Evolutionary conservation across 75 land plant genomes (phyloP).

Genomic region (Selaginella tamariscina): DNA sequence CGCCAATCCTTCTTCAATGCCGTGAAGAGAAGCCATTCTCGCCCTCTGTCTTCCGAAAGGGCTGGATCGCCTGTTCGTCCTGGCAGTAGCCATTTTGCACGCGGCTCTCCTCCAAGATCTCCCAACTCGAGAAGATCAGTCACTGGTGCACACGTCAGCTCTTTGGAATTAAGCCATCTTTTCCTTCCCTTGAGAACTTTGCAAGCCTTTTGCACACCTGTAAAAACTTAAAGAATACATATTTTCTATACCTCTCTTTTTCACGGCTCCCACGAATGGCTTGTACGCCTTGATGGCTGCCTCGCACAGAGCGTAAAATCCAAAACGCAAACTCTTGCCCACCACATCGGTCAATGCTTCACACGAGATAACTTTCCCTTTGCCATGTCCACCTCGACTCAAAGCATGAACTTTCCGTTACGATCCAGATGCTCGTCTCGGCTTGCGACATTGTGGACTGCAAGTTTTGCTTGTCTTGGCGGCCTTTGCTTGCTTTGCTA

Average conservation of each 20-base stretch:
- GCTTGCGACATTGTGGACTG: conserved; percentile 60
- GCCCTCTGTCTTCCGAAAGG: conserved; percentile 1
- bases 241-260: conserved; percentile 87
- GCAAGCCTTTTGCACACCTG: conserved; percentile 3
- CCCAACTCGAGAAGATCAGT: conserved; percentile 1
- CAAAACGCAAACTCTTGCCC: conserved; percentile 36
- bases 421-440: conserved; percentile 87
- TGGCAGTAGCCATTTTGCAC: conserved; percentile 3
- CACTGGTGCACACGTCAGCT: conserved; percentile 1
- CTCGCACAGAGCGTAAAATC: conserved; percentile 78
- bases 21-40: conserved; percentile 1
- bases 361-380: conserved; percentile 76
- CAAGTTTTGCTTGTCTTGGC: conserved; percentile 74
- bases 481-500: conserved; percentile 24
- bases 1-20: conserved; percentile 3
- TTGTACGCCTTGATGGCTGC: conserved; percentile 72
- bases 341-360: conserved; percentile 71
- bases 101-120: conserved; percentile 2
- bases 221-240: conserved; percentile 28
- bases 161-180: conserved; percentile 1
- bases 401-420: conserved; percentile 90
- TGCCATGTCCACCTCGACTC: conserved; percentile 89
- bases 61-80: conserved; percentile 2
- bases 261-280: conserved; percentile 89
- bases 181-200: conserved; percentile 3